A percentile compares a stretch with the other conserved stretches of the same genome.
Conservation (phyloP, 169 alveolate genomes). For the Plasmodium gonderi region DNA sequence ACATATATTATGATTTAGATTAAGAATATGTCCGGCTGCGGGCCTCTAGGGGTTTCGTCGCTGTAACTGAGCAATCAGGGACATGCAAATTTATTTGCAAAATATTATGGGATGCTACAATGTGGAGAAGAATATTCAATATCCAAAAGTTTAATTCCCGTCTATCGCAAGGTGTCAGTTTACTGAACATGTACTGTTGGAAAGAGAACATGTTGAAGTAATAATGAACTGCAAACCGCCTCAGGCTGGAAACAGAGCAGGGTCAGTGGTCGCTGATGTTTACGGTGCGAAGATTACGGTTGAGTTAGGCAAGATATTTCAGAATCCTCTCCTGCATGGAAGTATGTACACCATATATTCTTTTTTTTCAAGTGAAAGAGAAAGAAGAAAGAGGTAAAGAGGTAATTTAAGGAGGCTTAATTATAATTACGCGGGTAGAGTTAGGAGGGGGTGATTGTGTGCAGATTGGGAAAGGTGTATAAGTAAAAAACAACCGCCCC, state of each 20-base stretch:
- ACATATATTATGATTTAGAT: not conserved
- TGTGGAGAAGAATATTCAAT: conserved; percentile 3
- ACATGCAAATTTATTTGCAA: conserved; percentile 15
- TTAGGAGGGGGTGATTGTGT: not conserved
- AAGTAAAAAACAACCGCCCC: too few relatives aligned
- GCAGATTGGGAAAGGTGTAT: not conserved
- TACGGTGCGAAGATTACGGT: conserved; percentile 75
- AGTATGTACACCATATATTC: conserved; percentile 68
- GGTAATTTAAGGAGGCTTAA: too few relatives aligned
- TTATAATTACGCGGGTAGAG: too few relatives aligned
- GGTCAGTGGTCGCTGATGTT: conserved; percentile 73
- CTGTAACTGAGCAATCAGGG: conserved; percentile 56
- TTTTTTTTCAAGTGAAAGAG: not conserved
- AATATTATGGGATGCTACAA: conserved; percentile 51
- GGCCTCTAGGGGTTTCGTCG: conserved; percentile 9
- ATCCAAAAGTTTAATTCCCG: conserved; percentile 25
- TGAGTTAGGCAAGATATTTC: conserved; percentile 2
- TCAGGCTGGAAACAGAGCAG: conserved; percentile 77
- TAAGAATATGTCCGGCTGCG: not conserved
- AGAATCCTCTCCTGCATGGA: conserved; percentile 5
- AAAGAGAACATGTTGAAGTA: conserved; percentile 59
- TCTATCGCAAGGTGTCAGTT: conserved; percentile 65
- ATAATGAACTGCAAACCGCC: conserved; percentile 70
- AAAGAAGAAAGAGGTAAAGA: not conserved
- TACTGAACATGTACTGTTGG: conserved; percentile 46